phyloP scores from a whole-genome alignment of 176 grass and related monocot genomes.

The Eragrostis nindensis region DNA sequence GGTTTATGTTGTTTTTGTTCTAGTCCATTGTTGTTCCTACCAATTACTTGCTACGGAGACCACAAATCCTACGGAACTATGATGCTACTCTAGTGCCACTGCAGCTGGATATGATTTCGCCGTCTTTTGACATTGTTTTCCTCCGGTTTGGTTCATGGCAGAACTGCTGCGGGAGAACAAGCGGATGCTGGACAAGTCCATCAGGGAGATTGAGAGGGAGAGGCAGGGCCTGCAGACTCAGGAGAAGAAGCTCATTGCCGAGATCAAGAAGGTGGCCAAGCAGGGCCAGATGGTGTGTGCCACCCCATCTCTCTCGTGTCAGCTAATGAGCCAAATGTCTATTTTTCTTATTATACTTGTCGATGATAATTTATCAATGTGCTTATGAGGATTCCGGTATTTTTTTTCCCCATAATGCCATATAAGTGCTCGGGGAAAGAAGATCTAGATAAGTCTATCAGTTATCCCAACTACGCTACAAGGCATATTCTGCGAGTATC shows the following conservation, averaged over 20 bases:
- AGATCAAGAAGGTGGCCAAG: slow-evolving; percentile 83
- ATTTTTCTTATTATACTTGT: neutral
- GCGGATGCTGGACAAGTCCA: slow-evolving; percentile 72
- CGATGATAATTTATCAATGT: neutral
- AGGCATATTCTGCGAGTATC: no score
- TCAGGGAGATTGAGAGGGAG: slow-evolving; percentile 82
- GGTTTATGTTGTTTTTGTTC: no score
- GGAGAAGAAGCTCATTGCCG: slow-evolving; percentile 76
- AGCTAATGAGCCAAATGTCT: no score
- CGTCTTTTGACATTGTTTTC: neutral
- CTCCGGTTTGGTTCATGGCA: slow-evolving; percentile 9
- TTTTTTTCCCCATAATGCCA: neutral
- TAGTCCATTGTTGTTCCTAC: no score
- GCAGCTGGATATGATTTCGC: neutral
- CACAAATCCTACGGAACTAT: neutral
- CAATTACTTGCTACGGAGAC: no score
- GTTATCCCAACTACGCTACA: no score
- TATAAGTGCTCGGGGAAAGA: neutral
- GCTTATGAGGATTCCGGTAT: neutral
- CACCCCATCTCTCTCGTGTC: neutral
- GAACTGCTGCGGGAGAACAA: slow-evolving; percentile 93
- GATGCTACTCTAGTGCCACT: neutral
- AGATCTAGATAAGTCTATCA: neutral
- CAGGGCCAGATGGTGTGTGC: slow-evolving; percentile 76
- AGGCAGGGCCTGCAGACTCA: slow-evolving; percentile 70